Conservation (phyloP, 306 rosid species). For the Quercus glauca region DNA sequence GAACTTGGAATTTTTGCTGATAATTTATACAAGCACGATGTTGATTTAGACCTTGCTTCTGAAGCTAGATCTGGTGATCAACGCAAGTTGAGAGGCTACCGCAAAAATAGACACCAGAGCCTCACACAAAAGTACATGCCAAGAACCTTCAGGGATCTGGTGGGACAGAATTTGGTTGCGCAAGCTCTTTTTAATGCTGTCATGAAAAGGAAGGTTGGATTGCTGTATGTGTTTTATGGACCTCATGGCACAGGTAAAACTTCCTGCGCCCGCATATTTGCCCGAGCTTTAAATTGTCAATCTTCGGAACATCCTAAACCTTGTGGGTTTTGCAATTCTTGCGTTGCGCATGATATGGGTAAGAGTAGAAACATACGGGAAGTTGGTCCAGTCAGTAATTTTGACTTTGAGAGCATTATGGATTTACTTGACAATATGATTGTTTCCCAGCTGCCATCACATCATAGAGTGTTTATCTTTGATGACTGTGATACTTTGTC, state of each 20-base stretch:
- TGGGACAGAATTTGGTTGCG: constrained; percentile 90
- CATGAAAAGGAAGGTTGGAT: constrained; percentile 65
- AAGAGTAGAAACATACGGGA: constrained; percentile 79
- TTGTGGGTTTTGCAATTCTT: constrained; percentile 92
- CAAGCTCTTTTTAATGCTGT: constrained; percentile 99
- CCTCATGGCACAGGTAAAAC: constrained; percentile 99
- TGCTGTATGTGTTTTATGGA: constrained; percentile 88
- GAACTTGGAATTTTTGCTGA: constrained; percentile 87
- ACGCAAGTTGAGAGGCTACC: constrained; percentile 57
- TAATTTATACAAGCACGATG: constrained; percentile 72
- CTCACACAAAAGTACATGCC: constrained; percentile 90
- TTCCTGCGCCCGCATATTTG: constrained; percentile 86
- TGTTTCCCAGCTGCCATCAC: constrained; percentile 75
- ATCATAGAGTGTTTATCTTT: constrained; percentile 78
- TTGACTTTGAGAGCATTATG: constrained; percentile 80
- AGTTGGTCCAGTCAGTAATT: constrained; percentile 89
- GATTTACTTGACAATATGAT: constrained; percentile 77
- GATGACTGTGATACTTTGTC: constrained; percentile 89
- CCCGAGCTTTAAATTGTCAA: constrained; percentile 90
- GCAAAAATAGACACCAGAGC: constrained; percentile 66
- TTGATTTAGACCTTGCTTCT: constrained; percentile 87
- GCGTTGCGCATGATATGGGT: constrained; percentile 74
- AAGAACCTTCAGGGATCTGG: constrained; percentile 75
- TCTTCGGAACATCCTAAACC: constrained; percentile 79
- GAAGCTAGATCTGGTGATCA: constrained; percentile 82